A percentile compares a stretch with the other conserved stretches of the same genome.
phyloP scores from a whole-genome alignment of 2,329 filamentous ascomycete genomes.

The Fusarium devonianum region DNA sequence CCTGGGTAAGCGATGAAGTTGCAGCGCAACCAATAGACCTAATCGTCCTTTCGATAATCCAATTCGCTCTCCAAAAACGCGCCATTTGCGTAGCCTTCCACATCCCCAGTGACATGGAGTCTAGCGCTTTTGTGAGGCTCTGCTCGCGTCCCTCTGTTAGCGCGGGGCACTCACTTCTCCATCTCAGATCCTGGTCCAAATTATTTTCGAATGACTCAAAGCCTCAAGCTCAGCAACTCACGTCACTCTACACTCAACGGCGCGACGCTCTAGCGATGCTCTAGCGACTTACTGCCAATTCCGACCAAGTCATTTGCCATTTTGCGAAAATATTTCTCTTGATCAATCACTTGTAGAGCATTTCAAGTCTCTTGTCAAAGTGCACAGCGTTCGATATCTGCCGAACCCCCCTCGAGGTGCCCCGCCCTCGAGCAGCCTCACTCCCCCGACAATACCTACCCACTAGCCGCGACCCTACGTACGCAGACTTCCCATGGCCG shows the following conservation, averaged over 20 bases:
- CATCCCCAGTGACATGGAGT: neutral
- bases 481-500: slow-evolving; percentile 41
- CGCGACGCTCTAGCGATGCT: slow-evolving; percentile 4
- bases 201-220: slow-evolving; percentile 48
- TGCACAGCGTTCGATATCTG: slow-evolving; percentile 16
- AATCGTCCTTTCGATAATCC: too few species aligned
- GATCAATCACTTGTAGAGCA: too few species aligned
- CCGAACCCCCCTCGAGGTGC: slow-evolving; percentile 18
- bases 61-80: too few species aligned
- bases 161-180: slow-evolving; percentile 47
- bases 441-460: slow-evolving; percentile 13
- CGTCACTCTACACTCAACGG: slow-evolving; percentile 18
- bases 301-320: neutral
- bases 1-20: too few species aligned
- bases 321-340: too few species aligned
- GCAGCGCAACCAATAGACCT: too few species aligned
- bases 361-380: neutral
- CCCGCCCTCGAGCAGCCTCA: slow-evolving; percentile 33
- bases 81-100: neutral
- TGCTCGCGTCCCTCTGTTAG: slow-evolving; percentile 36
- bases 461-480: slow-evolving; percentile 12
- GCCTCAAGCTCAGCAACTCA: slow-evolving; percentile 21
- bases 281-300: slow-evolving; percentile 3
- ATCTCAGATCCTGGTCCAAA: slow-evolving; percentile 35
- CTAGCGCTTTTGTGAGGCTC: slow-evolving; percentile 19